phyloP scores from a whole-genome alignment of 257 asterid species.

The Ocimum tenuiflorum region DNA sequence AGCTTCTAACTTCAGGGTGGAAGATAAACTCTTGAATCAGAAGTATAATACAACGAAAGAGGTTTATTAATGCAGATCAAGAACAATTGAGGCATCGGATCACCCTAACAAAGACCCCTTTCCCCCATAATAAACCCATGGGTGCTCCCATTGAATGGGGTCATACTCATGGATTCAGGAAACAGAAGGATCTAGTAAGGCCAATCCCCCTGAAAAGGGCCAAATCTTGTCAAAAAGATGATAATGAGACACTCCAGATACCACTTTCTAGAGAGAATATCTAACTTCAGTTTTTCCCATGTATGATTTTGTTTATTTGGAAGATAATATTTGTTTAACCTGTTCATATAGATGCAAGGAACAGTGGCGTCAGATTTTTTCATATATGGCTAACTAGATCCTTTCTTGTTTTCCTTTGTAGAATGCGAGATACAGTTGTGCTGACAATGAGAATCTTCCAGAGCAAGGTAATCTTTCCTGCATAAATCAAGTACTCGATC shows the following conservation, averaged over 20 bases:
- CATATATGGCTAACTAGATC: constrained; percentile 12
- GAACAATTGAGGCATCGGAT: too few relatives aligned
- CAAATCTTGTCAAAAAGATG: too few relatives aligned
- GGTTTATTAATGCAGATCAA: too few relatives aligned
- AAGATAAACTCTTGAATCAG: too few relatives aligned
- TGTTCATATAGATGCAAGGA: background rate
- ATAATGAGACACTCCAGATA: background rate
- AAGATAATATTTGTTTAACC: background rate
- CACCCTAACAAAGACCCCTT: too few relatives aligned
- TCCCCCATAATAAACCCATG: too few relatives aligned
- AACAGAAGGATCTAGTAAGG: too few relatives aligned
- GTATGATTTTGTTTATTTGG: background rate
- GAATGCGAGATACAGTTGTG: constrained; percentile 77
- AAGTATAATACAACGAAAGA: too few relatives aligned
- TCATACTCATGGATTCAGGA: too few relatives aligned
- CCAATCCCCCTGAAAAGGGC: too few relatives aligned
- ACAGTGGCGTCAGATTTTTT: background rate
- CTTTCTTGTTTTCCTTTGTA: constrained; percentile 29
- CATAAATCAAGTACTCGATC: background rate
- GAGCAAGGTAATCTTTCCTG: constrained; percentile 57
- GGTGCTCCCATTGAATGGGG: too few relatives aligned
- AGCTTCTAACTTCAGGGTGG: too few relatives aligned
- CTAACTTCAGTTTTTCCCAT: background rate
- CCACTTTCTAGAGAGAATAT: background rate
- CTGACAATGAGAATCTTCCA: constrained; percentile 86